Evolutionary conservation across 805 yeast species (phyloP), one percentile per base, ranked within the genome.

Genomic region (Starmerella khaoyaiensis): DNA sequence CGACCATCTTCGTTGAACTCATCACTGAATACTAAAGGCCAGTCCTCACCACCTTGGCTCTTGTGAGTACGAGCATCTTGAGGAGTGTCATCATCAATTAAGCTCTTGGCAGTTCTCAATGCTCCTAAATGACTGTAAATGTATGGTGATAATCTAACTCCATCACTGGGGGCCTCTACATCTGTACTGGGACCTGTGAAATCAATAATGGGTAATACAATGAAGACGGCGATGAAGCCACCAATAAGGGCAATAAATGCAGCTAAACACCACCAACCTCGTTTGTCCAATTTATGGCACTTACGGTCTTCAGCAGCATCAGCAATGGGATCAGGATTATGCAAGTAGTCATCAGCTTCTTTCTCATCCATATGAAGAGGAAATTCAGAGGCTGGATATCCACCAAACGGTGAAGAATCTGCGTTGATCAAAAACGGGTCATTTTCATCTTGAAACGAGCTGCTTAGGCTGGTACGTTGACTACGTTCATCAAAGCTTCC

Each of bases 271-370:
- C 51, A 45, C 44, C 50, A 45, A 2, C 67, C 65, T 7, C 66
- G 53, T 21, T 46, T 37, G 50, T 64, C 67, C 17, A 58, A 43
- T 7, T 40, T 36, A 27, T 49, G 52, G 45, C 65, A 61, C 21
- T 43, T 38, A 14, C 61, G 48, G 49, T 83, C 93, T 51, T 77
- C 74, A 42, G 76, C 72, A 17, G 93, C 94, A 56, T 90, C 98
- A 31, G 75, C 80, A 25, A 84, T 77, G 8, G 95, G 95, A 58
- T 87, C 95, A 2, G 97, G 97, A 59, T 87, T 90, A 60, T 87
- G 97, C 47, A 90, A 57, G 54, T 82, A 86, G 59, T 87, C 98
- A 61, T 87, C 98, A 8, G 80, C 78, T 59, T 87, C 98, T 59
- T 82, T 82, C 50, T 87, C 97, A 42, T 87, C 95, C 46, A 90